phyloP scores from a whole-genome alignment of 208 protist genomes.

The Strigomonas culicis region DNA sequence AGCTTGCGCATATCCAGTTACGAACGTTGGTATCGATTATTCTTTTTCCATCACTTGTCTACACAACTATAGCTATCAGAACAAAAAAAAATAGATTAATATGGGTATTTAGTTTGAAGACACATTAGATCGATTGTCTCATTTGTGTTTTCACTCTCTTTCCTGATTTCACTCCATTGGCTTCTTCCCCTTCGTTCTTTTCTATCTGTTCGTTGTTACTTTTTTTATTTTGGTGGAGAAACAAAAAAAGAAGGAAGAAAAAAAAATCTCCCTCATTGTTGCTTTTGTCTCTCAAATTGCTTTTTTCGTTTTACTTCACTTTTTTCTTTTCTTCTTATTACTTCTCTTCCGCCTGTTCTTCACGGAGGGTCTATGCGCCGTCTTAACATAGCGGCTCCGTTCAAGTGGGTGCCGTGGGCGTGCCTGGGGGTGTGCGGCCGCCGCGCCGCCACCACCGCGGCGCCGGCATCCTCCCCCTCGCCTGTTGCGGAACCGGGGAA shows the following conservation, averaged over 20 bases:
- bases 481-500: not conserved
- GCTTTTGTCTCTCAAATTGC: not conserved
- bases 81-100: too few relatives aligned
- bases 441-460: constrained; percentile 2
- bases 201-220: constrained; percentile 1
- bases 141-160: not conserved
- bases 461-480: not conserved
- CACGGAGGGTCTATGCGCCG: not conserved
- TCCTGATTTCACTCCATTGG: not conserved
- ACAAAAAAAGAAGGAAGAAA: constrained; percentile 11
- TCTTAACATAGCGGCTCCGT: not conserved
- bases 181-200: not conserved
- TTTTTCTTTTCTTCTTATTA: not conserved
- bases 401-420: not conserved
- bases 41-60: too few relatives aligned
- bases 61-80: too few relatives aligned
- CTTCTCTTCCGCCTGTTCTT: constrained; percentile 3
- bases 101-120: too few relatives aligned
- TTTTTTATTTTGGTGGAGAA: constrained; percentile 4
- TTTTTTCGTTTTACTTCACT: not conserved
- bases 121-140: not conserved
- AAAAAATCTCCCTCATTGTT: constrained; percentile 1
- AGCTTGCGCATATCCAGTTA: too few relatives aligned
- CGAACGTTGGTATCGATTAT: too few relatives aligned
- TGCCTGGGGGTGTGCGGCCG: not conserved